Percentiles rank a stretch among this genome's conserved stretches.
These are phyloP conservation scores for Chaetomium cochliodes DNA, from an alignment of 495 filamentous ascomycete species.

Conservation along the genomic window DNA sequence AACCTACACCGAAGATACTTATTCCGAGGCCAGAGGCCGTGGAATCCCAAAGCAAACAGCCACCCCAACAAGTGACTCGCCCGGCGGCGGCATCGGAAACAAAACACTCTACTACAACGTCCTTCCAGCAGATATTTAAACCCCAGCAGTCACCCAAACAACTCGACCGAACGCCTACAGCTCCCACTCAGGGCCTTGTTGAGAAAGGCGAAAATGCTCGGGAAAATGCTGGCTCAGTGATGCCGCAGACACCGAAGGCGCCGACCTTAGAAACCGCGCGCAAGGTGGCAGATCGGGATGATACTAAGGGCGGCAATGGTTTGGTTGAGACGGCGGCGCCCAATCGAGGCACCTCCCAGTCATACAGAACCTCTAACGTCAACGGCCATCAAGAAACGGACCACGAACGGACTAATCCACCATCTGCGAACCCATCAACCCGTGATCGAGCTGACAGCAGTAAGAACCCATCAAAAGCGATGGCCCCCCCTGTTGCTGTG, in stretches of 20 bases:
- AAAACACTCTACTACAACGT: background rate
- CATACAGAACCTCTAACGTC: background rate
- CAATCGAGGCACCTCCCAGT: background rate
- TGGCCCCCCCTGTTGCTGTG: too few relatives aligned
- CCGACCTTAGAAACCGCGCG: background rate
- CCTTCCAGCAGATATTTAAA: too few relatives aligned
- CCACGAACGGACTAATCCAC: background rate
- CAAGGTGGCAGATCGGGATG: background rate
- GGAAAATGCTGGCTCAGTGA: background rate
- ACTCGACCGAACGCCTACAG: background rate
- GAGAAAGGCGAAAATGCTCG: constrained; percentile 4
- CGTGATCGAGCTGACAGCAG: background rate
- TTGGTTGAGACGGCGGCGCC: background rate
- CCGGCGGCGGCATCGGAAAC: background rate
- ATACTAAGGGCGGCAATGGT: background rate
- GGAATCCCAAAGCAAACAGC: background rate
- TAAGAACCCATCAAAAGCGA: background rate
- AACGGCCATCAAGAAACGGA: background rate
- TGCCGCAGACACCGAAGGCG: background rate
- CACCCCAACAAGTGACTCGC: background rate
- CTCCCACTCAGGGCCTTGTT: background rate
- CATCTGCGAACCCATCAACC: background rate
- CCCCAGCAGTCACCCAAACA: background rate
- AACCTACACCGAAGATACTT: background rate
- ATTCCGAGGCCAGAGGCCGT: background rate